These are phyloP conservation scores for Elaeis guineensis DNA, from an alignment of 176 grass and related monocot genomes.

Conservation along the genomic window DNA sequence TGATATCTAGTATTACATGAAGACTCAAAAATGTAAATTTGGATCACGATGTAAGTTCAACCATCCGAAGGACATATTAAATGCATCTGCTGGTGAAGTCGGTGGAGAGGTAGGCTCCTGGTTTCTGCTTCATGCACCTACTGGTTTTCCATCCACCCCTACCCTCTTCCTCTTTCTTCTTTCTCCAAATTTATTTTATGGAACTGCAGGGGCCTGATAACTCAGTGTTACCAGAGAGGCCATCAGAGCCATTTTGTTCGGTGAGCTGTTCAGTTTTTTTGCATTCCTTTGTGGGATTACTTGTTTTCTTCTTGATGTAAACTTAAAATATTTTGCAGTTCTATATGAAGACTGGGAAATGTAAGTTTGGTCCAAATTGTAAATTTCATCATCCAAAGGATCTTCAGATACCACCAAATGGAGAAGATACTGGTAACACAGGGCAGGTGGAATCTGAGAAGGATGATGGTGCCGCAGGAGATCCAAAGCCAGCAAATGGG, in stretches of 20 bases:
- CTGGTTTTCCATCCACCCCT: neutral
- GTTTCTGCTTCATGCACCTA: neutral
- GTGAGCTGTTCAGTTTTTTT: conserved; percentile 31
- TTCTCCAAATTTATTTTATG: neutral
- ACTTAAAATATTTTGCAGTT: conserved; percentile 31
- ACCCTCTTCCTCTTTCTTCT: conserved; percentile 1
- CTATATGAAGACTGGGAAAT: conserved; percentile 71
- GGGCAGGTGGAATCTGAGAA: conserved; percentile 28
- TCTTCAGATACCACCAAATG: conserved; percentile 22
- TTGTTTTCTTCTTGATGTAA: conserved; percentile 4
- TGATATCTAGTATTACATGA: conserved; percentile 54
- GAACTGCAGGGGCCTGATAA: conserved; percentile 29
- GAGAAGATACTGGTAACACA: conserved; percentile 30
- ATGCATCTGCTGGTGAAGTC: conserved; percentile 22
- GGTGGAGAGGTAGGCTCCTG: conserved; percentile 26
- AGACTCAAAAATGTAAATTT: conserved; percentile 61
- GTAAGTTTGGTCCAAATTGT: conserved; percentile 65
- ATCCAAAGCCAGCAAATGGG: conserved; percentile 32
- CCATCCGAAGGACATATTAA: conserved; percentile 53
- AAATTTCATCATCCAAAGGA: conserved; percentile 84
- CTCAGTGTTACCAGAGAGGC: conserved; percentile 45
- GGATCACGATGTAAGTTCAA: conserved; percentile 87
- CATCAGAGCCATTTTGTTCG: conserved; percentile 53
- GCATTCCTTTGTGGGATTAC: conserved; percentile 13
- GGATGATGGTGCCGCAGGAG: conserved; percentile 11